A percentile compares a stretch with the other conserved stretches of the same genome.
Conservation (phyloP, 768 basidiomycete species). For the Pleurotus pulmonarius region DNA sequence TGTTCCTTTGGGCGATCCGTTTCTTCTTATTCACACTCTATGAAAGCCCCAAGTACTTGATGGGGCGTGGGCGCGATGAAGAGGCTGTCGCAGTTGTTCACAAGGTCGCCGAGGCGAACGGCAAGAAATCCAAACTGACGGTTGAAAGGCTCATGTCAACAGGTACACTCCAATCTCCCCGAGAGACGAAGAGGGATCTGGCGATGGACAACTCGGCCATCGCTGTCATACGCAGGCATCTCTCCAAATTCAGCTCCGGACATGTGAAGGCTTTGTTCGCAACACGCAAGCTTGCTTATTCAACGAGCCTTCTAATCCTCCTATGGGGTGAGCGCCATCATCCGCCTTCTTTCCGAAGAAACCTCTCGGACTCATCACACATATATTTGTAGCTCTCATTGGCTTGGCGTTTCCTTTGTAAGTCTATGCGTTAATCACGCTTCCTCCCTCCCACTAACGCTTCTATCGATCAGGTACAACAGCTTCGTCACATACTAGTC, state of each 20-base stretch:
- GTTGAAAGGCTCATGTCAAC: conserved; percentile 42
- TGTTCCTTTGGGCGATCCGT: conserved; percentile 57
- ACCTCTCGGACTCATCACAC: background rate
- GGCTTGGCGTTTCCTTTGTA: conserved; percentile 76
- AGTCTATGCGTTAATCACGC: conserved; percentile 28
- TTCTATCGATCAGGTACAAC: conserved; percentile 32
- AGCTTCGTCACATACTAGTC: conserved; percentile 54
- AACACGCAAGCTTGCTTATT: conserved; percentile 59
- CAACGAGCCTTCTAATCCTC: conserved; percentile 59
- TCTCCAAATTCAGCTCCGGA: conserved; percentile 26
- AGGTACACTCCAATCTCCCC: conserved; percentile 12
- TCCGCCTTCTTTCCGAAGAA: background rate
- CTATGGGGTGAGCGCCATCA: conserved; percentile 36
- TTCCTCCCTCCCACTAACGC: conserved; percentile 23
- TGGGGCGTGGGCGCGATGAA: conserved; percentile 62
- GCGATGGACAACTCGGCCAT: conserved; percentile 11
- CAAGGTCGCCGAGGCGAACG: conserved; percentile 58
- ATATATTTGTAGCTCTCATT: conserved; percentile 50
- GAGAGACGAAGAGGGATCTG: background rate
- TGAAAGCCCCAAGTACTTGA: conserved; percentile 71
- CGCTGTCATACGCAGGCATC: conserved; percentile 30
- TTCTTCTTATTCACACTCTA: conserved; percentile 65
- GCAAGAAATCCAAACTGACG: conserved; percentile 42
- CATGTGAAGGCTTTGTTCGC: conserved; percentile 62
- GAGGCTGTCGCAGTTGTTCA: conserved; percentile 61